Evolutionary conservation across 768 basidiomycete species (phyloP), one percentile per base, ranked within the genome.

Genomic region (Hericium coralloides): DNA sequence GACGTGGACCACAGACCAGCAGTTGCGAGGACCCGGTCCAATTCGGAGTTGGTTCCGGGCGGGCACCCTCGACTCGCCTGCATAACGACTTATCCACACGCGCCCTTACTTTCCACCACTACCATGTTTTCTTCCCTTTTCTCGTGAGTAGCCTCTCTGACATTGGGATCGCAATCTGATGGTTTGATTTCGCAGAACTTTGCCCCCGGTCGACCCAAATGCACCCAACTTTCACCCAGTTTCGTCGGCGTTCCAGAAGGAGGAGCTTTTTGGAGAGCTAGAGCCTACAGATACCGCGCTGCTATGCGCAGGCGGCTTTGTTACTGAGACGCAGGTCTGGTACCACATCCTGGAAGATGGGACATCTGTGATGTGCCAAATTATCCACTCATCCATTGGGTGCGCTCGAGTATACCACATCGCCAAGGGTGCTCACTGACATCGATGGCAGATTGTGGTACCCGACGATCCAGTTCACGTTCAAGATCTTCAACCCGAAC

Each of bases 381-480:
- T 94, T 55, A 93, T 95, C 64, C 88, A 94, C 73, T 92, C 91
- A 1, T 77, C 87, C 26, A 80, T 92, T 54, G 95, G 94, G 94
- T 94, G 64, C 68, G 90, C 76, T 37, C 38, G 0, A 14, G 50
- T 38, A 59, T 25, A 38, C 26, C 56, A 37, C 55, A 58, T 62
- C 53, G 64, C 58, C 7, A 51, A 25, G 38, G 10, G 47, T 12
- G 25, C 14, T 26, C 37, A 26, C 61, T 52, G 45, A 58, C 55
- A 38, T 57, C 54, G 41, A 53, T 58, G 12, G 56, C 65, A 95
- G 94, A 22, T 69, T 98, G 59, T 94, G 95, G 84, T 95, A 89
- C 67, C 94, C 97, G 3, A 91, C 87, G 31, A 85, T 95, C 65
- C 95, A 99, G 71, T 92, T 98, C 70, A 89, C 85, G 4, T 94